phyloP scores from a whole-genome alignment of 2,329 filamentous ascomycete genomes.

The Epichloe brachyelytri region DNA sequence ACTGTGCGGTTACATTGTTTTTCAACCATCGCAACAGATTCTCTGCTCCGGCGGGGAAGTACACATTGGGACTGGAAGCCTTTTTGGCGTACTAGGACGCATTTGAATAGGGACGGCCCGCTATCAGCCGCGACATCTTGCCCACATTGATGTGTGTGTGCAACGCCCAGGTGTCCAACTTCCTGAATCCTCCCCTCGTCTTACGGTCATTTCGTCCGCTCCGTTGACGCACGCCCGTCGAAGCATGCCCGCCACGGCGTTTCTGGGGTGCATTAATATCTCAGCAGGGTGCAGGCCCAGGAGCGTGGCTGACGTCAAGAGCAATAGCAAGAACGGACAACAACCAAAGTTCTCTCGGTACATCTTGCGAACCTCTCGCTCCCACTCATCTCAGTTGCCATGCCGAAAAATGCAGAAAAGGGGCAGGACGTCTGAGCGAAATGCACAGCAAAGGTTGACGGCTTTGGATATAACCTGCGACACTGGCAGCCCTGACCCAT shows the following conservation, averaged over 20 bases:
- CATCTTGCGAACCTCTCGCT: no score
- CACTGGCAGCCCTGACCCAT: no score
- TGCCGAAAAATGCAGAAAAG: no score
- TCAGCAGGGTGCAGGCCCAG: neutral
- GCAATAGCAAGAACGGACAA: neutral
- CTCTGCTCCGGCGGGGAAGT: neutral
- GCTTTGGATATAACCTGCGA: no score
- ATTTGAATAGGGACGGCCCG: conserved; percentile 4
- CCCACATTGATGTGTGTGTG: neutral
- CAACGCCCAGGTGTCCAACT: neutral
- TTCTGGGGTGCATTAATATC: conserved; percentile 1
- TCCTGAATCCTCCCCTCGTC: neutral
- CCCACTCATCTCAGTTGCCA: no score
- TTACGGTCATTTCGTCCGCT: neutral
- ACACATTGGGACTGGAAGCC: neutral
- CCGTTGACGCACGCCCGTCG: neutral
- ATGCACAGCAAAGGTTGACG: no score
- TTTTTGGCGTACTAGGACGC: neutral
- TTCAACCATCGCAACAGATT: neutral
- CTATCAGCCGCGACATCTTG: neutral
- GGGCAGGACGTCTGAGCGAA: no score
- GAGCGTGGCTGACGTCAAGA: conserved; percentile 2
- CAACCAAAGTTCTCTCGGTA: no score
- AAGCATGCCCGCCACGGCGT: neutral
- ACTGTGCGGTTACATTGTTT: neutral